A percentile compares a stretch with the other conserved stretches of the same genome.
Evolutionary conservation across 805 yeast species (phyloP).

Genomic region (Ogataea haglerorum): DNA sequence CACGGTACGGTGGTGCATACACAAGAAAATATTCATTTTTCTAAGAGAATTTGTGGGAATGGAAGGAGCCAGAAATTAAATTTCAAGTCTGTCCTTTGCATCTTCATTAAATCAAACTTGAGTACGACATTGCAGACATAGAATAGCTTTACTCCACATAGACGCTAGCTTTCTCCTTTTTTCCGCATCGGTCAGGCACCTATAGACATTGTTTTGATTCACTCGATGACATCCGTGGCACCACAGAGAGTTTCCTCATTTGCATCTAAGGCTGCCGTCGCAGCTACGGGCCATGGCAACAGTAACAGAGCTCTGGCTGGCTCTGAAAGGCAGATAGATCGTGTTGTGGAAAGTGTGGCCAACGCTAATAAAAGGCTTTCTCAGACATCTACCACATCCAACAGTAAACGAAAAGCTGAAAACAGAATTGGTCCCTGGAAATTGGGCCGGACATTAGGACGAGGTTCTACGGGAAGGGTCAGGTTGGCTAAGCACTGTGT

Average conservation of each 20-base stretch:
- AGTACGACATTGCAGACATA: not conserved
- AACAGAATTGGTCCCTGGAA: constrained; percentile 76
- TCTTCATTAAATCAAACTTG: not conserved
- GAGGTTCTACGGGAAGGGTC: constrained; percentile 82
- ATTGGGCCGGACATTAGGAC: constrained; percentile 72
- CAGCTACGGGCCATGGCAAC: constrained; percentile 12
- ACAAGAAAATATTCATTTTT: constrained; percentile 4
- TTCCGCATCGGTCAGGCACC: too few relatives aligned
- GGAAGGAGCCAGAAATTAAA: not conserved
- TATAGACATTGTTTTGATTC: not conserved
- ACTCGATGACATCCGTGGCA: constrained; percentile 11
- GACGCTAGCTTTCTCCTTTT: not conserved
- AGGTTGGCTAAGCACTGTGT: constrained; percentile 65
- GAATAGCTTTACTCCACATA: not conserved
- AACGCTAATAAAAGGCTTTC: constrained; percentile 37
- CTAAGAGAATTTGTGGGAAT: not conserved
- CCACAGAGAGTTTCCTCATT: constrained; percentile 20
- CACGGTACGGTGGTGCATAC: constrained; percentile 1
- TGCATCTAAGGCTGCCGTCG: constrained; percentile 27
- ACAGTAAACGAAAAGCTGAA: constrained; percentile 35
- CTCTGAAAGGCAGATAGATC: constrained; percentile 26
- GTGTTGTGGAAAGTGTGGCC: constrained; percentile 39
- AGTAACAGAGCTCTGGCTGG: not conserved
- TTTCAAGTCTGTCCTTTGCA: not conserved
- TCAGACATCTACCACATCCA: constrained; percentile 39